Base-by-base conservation (phyloP, 139 green algal species). In the Pseudopediastrum boryanum region DNA sequence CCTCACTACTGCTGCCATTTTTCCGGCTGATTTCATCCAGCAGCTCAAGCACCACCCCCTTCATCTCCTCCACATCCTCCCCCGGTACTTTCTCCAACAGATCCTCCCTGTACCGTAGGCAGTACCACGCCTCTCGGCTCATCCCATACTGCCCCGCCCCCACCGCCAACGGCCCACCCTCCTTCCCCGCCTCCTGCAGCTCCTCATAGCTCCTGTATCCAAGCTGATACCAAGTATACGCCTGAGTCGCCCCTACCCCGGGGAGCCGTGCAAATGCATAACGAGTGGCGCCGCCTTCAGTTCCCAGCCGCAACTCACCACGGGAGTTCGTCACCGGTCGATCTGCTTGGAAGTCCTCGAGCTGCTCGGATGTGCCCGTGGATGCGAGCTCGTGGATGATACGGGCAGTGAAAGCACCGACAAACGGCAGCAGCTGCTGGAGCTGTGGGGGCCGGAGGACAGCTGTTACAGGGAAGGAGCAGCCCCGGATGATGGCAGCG, bases 11-110 rank as follows among this genome's bases (percentile, higher is more conserved):
- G n/a, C n/a, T 46, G 12, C 61, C n/a, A 50, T 5, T 50, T 19
- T 63, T 21, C 9, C 62, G 36, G 42, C 43, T 58, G 23, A 75
- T 64, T 21, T 36, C 36, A 38, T 21, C 63, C 33, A 74, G 36
- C 9, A 48, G 35, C 2, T 59, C 42, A 25, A 66, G 27, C 48
- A 81, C 33, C 54, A 82, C 67, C 31, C 27, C n/a, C 63, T 48
- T 19, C 75, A 86, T 83, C 64, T 86, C 75, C 39, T 58, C 56
- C 48, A 77, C 41, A 13, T 86, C 81, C 13, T 61, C 61, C 23
- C 2, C 35, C 2, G 2, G 7, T 33, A 75, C 54, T 8, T 16
- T 13, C 64, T 64, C 75, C 38, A 29, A 48, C 63, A 86, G 48
- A 19, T 86, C 67, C 12, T 35, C 21, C 31, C 61, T 51, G 35